A percentile compares a stretch with the other conserved stretches of the same genome.
Evolutionary conservation across 2,329 filamentous ascomycete species (phyloP).

Genomic region (Aspergillus japonicus): DNA sequence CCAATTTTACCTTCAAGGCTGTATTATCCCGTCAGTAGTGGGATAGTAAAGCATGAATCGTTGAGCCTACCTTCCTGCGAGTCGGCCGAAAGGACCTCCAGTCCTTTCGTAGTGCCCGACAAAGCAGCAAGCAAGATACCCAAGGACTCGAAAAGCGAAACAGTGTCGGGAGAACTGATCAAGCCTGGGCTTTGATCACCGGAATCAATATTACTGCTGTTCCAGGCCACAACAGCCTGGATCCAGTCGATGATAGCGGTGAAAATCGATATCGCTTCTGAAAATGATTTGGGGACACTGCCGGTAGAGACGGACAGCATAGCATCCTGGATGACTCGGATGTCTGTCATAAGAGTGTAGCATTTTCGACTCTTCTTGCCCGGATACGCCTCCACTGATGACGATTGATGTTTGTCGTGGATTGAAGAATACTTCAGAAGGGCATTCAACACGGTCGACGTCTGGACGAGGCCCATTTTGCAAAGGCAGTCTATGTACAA

Average conservation of each 20-base stretch:
- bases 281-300: conserved; percentile 27
- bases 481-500: conserved; percentile 42
- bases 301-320: conserved; percentile 42
- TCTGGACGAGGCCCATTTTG: conserved; percentile 33
- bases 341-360: conserved; percentile 44
- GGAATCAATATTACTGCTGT: conserved; percentile 27
- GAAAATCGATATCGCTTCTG: conserved; percentile 35
- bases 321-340: conserved; percentile 42
- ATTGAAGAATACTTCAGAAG: conserved; percentile 40
- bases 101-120: conserved; percentile 36
- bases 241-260: conserved; percentile 40
- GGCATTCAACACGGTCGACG: conserved; percentile 34
- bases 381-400: conserved; percentile 3
- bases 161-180: conserved; percentile 37
- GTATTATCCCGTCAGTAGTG: conserved; percentile 10
- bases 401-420: conserved; percentile 17
- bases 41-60: background rate
- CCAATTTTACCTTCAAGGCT: conserved; percentile 39
- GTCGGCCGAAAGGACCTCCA: conserved; percentile 37
- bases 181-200: conserved; percentile 30
- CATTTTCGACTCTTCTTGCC: conserved; percentile 17
- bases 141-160: conserved; percentile 44
- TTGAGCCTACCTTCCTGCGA: conserved; percentile 32
- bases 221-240: conserved; percentile 37
- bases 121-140: conserved; percentile 43